These are phyloP conservation scores for Trichoderma sp. DNA, from an alignment of 2,329 filamentous ascomycete species.

Conservation along the genomic window DNA sequence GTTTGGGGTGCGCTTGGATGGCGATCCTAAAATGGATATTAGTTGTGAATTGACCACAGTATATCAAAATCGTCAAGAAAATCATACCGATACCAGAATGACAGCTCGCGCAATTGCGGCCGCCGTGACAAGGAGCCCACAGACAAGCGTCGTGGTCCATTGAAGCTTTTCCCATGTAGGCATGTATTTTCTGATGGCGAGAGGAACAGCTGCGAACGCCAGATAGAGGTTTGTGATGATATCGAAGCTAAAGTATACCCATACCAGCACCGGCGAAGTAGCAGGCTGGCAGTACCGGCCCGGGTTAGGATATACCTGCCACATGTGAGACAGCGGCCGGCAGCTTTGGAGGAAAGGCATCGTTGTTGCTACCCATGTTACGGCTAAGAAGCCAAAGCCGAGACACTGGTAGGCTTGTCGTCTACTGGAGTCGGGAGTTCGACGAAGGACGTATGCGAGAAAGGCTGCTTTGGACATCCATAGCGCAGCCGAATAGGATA, in stretches of 20 bases:
- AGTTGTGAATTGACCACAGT: neutral
- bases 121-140: neutral
- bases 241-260: conserved; percentile 17
- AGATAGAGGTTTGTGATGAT: conserved; percentile 8
- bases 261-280: conserved; percentile 16
- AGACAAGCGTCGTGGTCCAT: neutral
- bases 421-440: neutral
- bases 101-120: conserved; percentile 5
- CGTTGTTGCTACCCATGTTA: conserved; percentile 8
- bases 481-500: conserved; percentile 14
- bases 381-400: conserved; percentile 8
- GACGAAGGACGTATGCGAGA: conserved; percentile 7
- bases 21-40: neutral
- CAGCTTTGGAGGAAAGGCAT: conserved; percentile 16
- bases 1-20: neutral
- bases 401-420: neutral
- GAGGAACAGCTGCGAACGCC: neutral
- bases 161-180: neutral
- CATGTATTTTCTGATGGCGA: neutral
- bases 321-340: conserved; percentile 13
- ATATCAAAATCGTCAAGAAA: neutral
- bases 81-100: conserved; percentile 3
- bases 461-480: conserved; percentile 20
- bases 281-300: conserved; percentile 13
- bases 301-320: conserved; percentile 7